Percentiles rank a stretch among this genome's conserved stretches.
Evolutionary conservation across 2,329 filamentous ascomycete genomes (phyloP).

Genomic region (Apiospora hydei): DNA sequence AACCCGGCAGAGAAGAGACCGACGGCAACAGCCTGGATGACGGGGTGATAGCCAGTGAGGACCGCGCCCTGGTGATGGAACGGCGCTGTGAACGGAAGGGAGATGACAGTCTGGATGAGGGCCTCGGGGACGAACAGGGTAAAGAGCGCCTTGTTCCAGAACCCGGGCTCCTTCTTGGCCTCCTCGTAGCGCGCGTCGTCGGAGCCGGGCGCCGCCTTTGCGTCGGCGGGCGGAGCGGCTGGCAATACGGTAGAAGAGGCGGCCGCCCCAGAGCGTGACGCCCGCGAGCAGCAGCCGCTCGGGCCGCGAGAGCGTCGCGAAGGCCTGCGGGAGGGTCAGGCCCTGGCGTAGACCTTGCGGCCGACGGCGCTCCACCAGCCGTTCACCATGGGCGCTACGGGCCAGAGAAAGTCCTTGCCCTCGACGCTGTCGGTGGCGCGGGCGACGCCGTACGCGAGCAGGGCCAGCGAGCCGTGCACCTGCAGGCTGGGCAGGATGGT

Average conservation of each 20-base stretch:
- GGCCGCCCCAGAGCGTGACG: constrained; percentile 64
- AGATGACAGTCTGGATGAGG: constrained; percentile 62
- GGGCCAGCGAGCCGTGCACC: constrained; percentile 26
- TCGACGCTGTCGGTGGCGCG: constrained; percentile 62
- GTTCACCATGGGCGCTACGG: constrained; percentile 60
- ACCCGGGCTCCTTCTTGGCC: constrained; percentile 58
- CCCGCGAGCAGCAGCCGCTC: constrained; percentile 63
- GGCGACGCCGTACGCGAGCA: constrained; percentile 56
- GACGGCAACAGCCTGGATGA: constrained; percentile 53
- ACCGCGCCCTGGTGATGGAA: constrained; percentile 51
- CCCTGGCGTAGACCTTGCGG: constrained; percentile 53
- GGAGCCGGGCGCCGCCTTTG: constrained; percentile 39
- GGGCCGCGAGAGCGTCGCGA: constrained; percentile 56
- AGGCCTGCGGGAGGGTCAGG: constrained; percentile 53
- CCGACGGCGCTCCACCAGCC: constrained; percentile 68
- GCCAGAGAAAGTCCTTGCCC: constrained; percentile 68
- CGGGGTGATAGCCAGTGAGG: constrained; percentile 43
- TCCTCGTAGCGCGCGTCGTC: constrained; percentile 64
- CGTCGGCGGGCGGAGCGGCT: constrained; percentile 53
- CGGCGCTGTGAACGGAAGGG: constrained; percentile 62
- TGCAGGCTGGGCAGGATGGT: constrained; percentile 29
- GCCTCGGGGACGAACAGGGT: constrained; percentile 65
- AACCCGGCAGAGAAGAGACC: constrained; percentile 64
- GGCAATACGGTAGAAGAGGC: constrained; percentile 62
- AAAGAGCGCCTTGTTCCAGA: constrained; percentile 65